Evolutionary conservation across 169 alveolate species (phyloP).

Genomic region (Plasmodium chabaudi): DNA sequence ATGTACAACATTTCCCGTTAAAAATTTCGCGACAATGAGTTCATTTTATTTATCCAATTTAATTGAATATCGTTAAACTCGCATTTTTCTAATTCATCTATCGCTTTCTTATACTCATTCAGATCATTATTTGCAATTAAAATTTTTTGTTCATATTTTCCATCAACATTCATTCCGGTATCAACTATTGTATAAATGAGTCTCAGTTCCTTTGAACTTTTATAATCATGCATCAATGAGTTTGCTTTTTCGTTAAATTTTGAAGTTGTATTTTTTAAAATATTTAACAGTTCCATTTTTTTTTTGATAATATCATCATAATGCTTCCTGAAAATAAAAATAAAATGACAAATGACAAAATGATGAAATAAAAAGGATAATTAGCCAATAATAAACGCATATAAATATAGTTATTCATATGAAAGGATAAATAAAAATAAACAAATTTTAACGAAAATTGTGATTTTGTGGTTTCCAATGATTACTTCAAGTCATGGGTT

Average conservation of each 20-base stretch:
- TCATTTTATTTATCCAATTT: constrained; percentile 63
- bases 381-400: background rate
- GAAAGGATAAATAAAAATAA: too few species aligned
- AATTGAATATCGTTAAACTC: constrained; percentile 56
- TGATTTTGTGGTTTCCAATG: background rate
- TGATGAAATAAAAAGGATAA: constrained; percentile 11
- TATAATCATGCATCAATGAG: constrained; percentile 30
- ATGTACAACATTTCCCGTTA: background rate
- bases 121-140: constrained; percentile 14
- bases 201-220: constrained; percentile 38
- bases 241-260: constrained; percentile 49
- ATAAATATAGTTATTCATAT: too few species aligned
- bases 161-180: constrained; percentile 3
- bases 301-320: constrained; percentile 24
- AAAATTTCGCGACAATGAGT: constrained; percentile 53
- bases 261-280: constrained; percentile 41
- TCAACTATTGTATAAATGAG: constrained; percentile 39
- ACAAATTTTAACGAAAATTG: background rate
- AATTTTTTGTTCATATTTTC: constrained; percentile 22
- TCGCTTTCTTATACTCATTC: constrained; percentile 28
- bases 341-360: background rate
- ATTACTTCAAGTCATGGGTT: constrained; percentile 57
- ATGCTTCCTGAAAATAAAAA: constrained; percentile 12
- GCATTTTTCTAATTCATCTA: constrained; percentile 29
- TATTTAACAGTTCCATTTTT: constrained; percentile 20